phyloP scores from a whole-genome alignment of 495 filamentous ascomycete species.

The Chaetomium fimeti region DNA sequence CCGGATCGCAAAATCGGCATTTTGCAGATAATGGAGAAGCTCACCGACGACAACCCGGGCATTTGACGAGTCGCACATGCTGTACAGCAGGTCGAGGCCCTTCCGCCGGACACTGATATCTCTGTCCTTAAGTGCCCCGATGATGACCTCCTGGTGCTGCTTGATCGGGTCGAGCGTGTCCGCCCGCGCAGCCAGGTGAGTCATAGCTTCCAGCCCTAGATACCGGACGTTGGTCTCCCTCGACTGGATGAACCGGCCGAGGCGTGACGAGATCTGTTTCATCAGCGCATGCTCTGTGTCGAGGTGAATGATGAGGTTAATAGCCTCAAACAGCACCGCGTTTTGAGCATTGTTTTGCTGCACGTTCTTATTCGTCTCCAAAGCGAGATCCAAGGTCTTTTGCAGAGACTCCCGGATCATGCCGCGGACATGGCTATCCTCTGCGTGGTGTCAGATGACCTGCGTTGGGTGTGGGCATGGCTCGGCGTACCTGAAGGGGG shows the following conservation, averaged over 20 bases:
- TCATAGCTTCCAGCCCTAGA: slow-evolving; percentile 96
- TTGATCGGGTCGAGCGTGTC: slow-evolving; percentile 98
- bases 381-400: slow-evolving; percentile 82
- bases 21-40: slow-evolving; percentile 90
- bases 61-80: slow-evolving; percentile 97
- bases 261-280: slow-evolving; percentile 90
- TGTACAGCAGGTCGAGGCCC: slow-evolving; percentile 93
- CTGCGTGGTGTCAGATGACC: slow-evolving; percentile 45
- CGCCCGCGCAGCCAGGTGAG: slow-evolving; percentile 89
- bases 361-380: slow-evolving; percentile 96
- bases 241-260: slow-evolving; percentile 96
- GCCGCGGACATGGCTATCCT: slow-evolving; percentile 86
- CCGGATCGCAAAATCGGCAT: slow-evolving; percentile 92
- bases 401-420: slow-evolving; percentile 91
- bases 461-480: slow-evolving; percentile 2
- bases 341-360: slow-evolving; percentile 99
- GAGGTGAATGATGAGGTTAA: slow-evolving; percentile 98
- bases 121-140: slow-evolving; percentile 87
- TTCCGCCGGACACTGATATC: slow-evolving; percentile 98
- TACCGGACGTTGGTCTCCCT: slow-evolving; percentile 98
- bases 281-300: slow-evolving; percentile 94
- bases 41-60: slow-evolving; percentile 90
- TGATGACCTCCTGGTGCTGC: slow-evolving; percentile 93
- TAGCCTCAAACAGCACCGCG: slow-evolving; percentile 95
- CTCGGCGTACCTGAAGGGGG: slow-evolving; percentile 75